These are phyloP conservation scores for Fusarium camptoceras DNA, from an alignment of 2,329 filamentous ascomycete genomes.

Conservation along the genomic window DNA sequence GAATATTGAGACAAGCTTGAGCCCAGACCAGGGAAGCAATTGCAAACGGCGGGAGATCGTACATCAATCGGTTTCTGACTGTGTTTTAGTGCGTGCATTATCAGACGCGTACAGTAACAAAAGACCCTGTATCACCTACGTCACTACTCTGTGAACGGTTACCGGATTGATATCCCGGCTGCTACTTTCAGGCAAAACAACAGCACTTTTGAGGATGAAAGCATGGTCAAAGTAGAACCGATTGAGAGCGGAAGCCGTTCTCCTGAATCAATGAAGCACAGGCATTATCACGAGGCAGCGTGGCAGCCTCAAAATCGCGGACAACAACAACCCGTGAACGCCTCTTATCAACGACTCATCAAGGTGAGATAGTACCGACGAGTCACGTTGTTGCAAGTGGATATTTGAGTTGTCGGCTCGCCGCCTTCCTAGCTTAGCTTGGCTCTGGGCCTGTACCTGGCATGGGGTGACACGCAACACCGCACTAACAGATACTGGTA, in stretches of 20 bases:
- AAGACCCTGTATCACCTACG: constrained; percentile 23
- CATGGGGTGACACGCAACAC: constrained; percentile 31
- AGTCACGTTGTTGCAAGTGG: constrained; percentile 45
- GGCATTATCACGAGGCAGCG: constrained; percentile 4
- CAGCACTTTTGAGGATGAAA: background rate
- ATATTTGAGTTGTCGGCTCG: constrained; percentile 26
- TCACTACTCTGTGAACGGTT: constrained; percentile 24
- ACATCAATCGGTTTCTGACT: constrained; percentile 16
- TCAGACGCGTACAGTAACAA: constrained; percentile 28
- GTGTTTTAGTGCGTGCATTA: constrained; percentile 39
- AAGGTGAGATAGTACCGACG: constrained; percentile 35
- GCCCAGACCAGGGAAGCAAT: background rate
- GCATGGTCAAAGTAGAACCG: background rate
- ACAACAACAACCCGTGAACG: constrained; percentile 24
- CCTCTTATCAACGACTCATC: constrained; percentile 44
- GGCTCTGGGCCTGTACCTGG: constrained; percentile 22
- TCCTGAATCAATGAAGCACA: background rate
- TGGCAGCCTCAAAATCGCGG: background rate
- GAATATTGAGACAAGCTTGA: constrained; percentile 5
- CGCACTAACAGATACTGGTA: constrained; percentile 26
- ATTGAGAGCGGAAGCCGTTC: background rate
- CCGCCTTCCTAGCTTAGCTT: constrained; percentile 17
- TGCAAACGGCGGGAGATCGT: constrained; percentile 4
- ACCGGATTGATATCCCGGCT: constrained; percentile 4
- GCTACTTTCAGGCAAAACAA: background rate